Conservation (phyloP, 83 land plant genomes). For the Picea engelmannii region DNA sequence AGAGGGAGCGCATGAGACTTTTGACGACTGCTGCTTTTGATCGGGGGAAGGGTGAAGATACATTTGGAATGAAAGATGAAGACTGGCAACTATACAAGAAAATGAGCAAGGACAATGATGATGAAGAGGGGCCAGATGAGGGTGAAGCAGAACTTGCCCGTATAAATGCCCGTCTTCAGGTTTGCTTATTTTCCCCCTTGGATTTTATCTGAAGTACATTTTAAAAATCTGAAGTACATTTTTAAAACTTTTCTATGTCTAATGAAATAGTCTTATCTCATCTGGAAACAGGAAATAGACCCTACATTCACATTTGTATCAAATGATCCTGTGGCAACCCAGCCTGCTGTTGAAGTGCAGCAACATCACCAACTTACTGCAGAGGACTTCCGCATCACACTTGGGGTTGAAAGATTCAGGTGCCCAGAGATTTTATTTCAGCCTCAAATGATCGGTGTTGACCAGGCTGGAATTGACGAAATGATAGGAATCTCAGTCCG, state of each 20-base stretch:
- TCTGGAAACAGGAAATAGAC: conserved; percentile 73
- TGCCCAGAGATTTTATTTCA: conserved; percentile 90
- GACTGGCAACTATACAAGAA: conserved; percentile 97
- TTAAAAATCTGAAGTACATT: background rate
- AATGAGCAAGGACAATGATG: conserved; percentile 95
- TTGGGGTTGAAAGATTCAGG: conserved; percentile 91
- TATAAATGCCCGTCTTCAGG: conserved; percentile 77
- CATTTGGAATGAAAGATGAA: conserved; percentile 95
- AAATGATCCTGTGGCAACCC: conserved; percentile 30
- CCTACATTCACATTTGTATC: conserved; percentile 55
- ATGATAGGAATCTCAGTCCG: conserved; percentile 71
- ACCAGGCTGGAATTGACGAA: conserved; percentile 92
- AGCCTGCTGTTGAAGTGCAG: conserved; percentile 37
- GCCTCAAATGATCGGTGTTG: conserved; percentile 79
- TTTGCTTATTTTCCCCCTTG: conserved; percentile 16
- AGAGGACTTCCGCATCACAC: conserved; percentile 80
- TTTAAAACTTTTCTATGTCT: background rate
- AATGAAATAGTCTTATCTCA: background rate
- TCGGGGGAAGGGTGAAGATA: conserved; percentile 97
- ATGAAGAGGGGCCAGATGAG: conserved; percentile 73
- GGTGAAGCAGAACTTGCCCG: conserved; percentile 87
- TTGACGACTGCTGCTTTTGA: conserved; percentile 97
- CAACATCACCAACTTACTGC: conserved; percentile 71
- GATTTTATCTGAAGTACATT: background rate
- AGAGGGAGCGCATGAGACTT: conserved; percentile 97